Evolutionary conservation across 768 basidiomycete genomes (phyloP), one percentile per base, ranked within the genome.

Genomic region (Serendipita indica): DNA sequence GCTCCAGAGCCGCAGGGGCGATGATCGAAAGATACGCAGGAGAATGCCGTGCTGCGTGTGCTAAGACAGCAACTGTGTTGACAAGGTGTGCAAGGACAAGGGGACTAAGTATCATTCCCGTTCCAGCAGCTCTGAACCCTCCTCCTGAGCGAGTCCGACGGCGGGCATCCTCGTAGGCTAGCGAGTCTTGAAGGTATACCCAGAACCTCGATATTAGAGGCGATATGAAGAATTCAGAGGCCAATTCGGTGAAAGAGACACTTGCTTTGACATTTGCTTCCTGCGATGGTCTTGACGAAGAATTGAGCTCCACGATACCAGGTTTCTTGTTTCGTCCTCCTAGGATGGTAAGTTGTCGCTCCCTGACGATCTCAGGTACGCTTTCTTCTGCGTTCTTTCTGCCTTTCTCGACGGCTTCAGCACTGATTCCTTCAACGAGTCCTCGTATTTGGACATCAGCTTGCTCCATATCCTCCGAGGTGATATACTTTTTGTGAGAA

Each of bases 161-260:
- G 1, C 78, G 74, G 1, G 84, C 84, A 57, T 80, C 77, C 65
- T 90, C 86, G 34, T 89, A 77, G 1, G 79, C 75, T 64, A 86
- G 82, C 65, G 88, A 83, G 64, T 94, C 90, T 4, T 87, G 80
- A 43, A 96, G 79, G 71, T 93, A 89, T n/a, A 77, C 67, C 92
- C 92, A 99, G 71, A 98, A 96, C n/a, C 84, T 80, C 64, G 92
- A 86, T 71, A 97, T 79, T 57, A 98, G 73, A 0, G 96, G 96
- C 60, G 83, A 79, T 56, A 96, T 79, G 72, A 97, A 98, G 70
- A 72, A 83, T 66, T 92, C 89, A 0, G 87, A 87, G 0, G 91
- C 90, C 27, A 98, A 72, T 57, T 79, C 76, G 0, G 79, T 80
- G 65, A 84, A 86, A 1, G 77, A 1, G 61, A 41, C 72, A 30